Evolutionary conservation across 2,329 filamentous ascomycete genomes (phyloP).

Genomic region (Aotearoamyces nothofagi): DNA sequence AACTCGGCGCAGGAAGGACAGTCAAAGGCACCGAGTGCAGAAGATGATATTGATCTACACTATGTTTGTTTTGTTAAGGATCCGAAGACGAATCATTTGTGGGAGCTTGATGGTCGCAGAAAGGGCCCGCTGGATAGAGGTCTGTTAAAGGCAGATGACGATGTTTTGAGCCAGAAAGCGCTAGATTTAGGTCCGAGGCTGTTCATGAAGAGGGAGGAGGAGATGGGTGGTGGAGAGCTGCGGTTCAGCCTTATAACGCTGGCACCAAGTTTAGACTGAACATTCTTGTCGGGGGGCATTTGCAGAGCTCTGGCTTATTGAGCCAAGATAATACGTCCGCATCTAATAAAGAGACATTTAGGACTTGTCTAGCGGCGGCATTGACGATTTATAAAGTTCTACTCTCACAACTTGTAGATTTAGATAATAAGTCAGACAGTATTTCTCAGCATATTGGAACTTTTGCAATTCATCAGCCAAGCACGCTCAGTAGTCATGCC

Average conservation of each 20-base stretch:
- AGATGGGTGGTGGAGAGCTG: constrained; percentile 11
- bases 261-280: constrained; percentile 5
- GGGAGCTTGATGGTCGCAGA: constrained; percentile 55
- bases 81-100: constrained; percentile 47
- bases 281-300: no score
- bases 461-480: no score
- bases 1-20: constrained; percentile 71
- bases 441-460: no score
- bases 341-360: no score
- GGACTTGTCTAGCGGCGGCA: no score
- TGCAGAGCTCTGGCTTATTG: no score
- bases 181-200: constrained; percentile 43
- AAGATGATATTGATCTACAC: constrained; percentile 77
- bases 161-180: constrained; percentile 62
- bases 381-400: no score
- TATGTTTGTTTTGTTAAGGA: constrained; percentile 89
- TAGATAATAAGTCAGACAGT: no score
- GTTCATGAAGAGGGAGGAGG: constrained; percentile 18
- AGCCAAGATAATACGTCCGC: no score
- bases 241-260: constrained; percentile 18
- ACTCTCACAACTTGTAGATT: no score
- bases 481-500: no score
- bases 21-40: constrained; percentile 59
- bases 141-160: constrained; percentile 41
- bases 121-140: constrained; percentile 49